Conservation (phyloP, 2,329 filamentous ascomycete species). For the Bipolaris bicolor region DNA sequence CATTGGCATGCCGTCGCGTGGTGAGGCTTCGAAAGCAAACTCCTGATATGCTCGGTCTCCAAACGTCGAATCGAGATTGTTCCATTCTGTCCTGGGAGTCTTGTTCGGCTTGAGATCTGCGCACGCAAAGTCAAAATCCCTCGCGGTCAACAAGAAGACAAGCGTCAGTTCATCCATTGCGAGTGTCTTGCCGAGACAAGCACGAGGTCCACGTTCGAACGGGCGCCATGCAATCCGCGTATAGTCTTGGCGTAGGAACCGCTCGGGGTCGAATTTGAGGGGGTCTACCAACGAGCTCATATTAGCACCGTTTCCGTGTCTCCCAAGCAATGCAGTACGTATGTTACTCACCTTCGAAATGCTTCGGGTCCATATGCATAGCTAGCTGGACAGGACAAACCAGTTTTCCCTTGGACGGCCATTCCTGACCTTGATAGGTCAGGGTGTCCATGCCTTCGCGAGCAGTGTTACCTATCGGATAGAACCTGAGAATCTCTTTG, state of each 20-base stretch:
- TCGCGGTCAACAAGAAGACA: conserved; percentile 57
- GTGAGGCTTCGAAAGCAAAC: conserved; percentile 40
- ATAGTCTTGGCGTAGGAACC: conserved; percentile 49
- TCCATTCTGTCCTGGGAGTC: conserved; percentile 33
- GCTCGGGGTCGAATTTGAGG: conserved; percentile 42
- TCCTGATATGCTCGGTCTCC: conserved; percentile 43
- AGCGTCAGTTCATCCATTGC: conserved; percentile 60
- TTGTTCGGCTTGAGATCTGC: conserved; percentile 35
- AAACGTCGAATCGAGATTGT: conserved; percentile 35
- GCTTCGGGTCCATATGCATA: conserved; percentile 40
- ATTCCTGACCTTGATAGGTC: conserved; percentile 49
- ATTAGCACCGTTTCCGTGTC: neutral
- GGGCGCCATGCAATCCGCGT: conserved; percentile 59
- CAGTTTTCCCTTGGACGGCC: conserved; percentile 54
- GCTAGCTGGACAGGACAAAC: conserved; percentile 51
- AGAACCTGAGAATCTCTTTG: conserved; percentile 61
- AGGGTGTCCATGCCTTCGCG: conserved; percentile 50
- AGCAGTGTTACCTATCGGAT: conserved; percentile 56
- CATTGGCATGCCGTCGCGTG: conserved; percentile 43
- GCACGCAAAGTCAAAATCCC: conserved; percentile 57
- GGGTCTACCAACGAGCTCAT: conserved; percentile 6
- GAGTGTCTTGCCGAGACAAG: conserved; percentile 65
- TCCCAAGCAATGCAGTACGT: neutral
- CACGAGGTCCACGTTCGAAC: conserved; percentile 62
- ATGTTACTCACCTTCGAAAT: conserved; percentile 31